Conservation (phyloP, 306 rosid genomes). For the Castanea crenata region DNA sequence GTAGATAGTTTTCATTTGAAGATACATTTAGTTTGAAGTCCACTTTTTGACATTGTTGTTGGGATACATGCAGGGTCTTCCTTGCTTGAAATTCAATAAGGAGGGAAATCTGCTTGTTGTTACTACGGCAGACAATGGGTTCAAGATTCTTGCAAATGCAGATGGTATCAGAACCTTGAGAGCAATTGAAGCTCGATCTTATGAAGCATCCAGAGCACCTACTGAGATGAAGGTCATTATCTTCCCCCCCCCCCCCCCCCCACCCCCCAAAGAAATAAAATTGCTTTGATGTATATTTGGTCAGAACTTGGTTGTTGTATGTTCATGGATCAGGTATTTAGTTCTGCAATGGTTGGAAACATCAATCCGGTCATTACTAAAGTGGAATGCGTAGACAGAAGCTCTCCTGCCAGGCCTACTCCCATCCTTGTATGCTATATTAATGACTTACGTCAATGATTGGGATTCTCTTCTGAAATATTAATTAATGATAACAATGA, state of each 20-base stretch:
- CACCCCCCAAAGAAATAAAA: neutral
- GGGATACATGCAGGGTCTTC: conserved; percentile 50
- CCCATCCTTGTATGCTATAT: conserved; percentile 52
- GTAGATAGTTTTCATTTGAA: neutral
- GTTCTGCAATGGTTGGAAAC: conserved; percentile 46
- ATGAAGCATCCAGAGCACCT: conserved; percentile 68
- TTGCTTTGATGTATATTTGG: conserved; percentile 19
- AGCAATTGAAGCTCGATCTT: conserved; percentile 48
- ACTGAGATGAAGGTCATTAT: conserved; percentile 64
- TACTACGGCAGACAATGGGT: conserved; percentile 67
- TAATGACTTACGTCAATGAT: neutral
- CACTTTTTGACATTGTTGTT: conserved; percentile 13
- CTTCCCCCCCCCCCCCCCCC: neutral
- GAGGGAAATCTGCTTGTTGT: conserved; percentile 88
- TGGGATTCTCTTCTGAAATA: conserved; percentile 8
- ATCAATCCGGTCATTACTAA: conserved; percentile 63
- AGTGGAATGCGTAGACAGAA: conserved; percentile 46
- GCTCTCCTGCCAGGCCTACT: conserved; percentile 73
- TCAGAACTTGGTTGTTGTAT: neutral
- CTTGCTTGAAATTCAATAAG: conserved; percentile 76
- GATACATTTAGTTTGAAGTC: conserved; percentile 1
- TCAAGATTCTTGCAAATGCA: conserved; percentile 76
- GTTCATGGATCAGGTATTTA: conserved; percentile 48
- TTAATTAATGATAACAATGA: neutral
- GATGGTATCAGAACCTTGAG: conserved; percentile 61